Evolutionary conservation across 2,329 filamentous ascomycete species (phyloP).

Genomic region (Trichophyton schoenleinii): DNA sequence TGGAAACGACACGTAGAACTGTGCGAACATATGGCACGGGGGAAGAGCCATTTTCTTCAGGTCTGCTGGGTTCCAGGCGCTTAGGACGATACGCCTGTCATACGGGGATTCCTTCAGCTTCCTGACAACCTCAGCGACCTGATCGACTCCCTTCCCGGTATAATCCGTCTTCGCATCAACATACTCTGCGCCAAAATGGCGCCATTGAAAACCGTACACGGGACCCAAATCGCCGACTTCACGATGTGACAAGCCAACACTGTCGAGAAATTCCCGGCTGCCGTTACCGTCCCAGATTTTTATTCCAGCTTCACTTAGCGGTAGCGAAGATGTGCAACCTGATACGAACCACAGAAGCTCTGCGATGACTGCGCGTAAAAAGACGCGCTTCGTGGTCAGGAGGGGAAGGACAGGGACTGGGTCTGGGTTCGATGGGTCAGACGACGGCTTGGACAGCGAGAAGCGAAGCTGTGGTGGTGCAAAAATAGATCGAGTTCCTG

Average conservation of each 20-base stretch:
- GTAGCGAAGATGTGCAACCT: conserved; percentile 65
- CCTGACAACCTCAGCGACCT: conserved; percentile 77
- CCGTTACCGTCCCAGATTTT: conserved; percentile 99
- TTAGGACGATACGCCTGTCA: conserved; percentile 79
- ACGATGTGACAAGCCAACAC: conserved; percentile 65
- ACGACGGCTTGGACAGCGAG: conserved; percentile 51
- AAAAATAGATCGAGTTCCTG: conserved; percentile 81
- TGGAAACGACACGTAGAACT: conserved; percentile 81
- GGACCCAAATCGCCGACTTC: conserved; percentile 83
- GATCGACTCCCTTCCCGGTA: conserved; percentile 76
- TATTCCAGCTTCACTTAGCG: conserved; percentile 66
- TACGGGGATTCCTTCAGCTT: conserved; percentile 76
- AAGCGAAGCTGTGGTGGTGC: conserved; percentile 81
- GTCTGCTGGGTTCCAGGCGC: conserved; percentile 87
- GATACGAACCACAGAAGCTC: conserved; percentile 95
- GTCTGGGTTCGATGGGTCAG: conserved; percentile 17
- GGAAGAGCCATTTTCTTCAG: conserved; percentile 79
- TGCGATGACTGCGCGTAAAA: conserved; percentile 74
- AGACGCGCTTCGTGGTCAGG: conserved; percentile 94
- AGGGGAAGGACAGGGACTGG: conserved; percentile 63
- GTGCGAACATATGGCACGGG: conserved; percentile 95
- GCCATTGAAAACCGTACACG: conserved; percentile 98
- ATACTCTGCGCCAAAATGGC: conserved; percentile 91
- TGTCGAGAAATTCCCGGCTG: conserved; percentile 78
- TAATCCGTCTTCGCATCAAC: conserved; percentile 69